Base-by-base conservation (phyloP, 2,329 filamentous ascomycete species). In the Clarireedia monteithiana region DNA sequence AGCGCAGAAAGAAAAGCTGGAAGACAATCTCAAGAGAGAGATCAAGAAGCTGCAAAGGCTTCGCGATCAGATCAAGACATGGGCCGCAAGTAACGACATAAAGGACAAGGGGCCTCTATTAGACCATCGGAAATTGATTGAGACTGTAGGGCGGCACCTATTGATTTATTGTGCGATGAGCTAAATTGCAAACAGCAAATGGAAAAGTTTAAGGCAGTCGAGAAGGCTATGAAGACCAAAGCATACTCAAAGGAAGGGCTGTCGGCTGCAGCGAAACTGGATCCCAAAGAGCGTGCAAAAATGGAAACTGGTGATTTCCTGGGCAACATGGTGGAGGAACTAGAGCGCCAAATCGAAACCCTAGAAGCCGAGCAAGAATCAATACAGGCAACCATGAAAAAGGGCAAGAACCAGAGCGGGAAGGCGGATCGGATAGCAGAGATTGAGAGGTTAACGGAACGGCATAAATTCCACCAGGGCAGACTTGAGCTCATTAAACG, bases 161-260 rank as follows among this genome's bases (percentile, higher is more conserved):
- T 20, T 57, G 30, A 38, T 50, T 58, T 38, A 30, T 47, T 17
- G 34, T 51, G 40, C 59, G 59, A 51, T 58, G 52, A 49, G 62
- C 66, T 68, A 63, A 69, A 59, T 36, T 15, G 23, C 49, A 70
- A 74, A 72, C 75, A 94, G 89, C 86, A 92, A 88, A 99, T 99
- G 94, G 94, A 99, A 75, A 91, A 90, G 68, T 99, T 99, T 82
- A 99, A 99, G 77, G 92, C 91, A n/a, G 94, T 99, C 53, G 94
- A 99, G 74, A 99, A 99, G 78, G 94, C 96, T 68, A 97, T 99
- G 94, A 99, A 99, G 79, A 99, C 94, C 56, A 99, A 99, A 74
- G 94, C 94, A 59, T 99, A 96, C 75, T 97, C 94, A 60, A 97
- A 99, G 78, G 94, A 97, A 74, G 94, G 94, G 46, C 76, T 99